Evolutionary conservation across 768 basidiomycete species (phyloP).

Genomic region (Coprinopsis strossmayeri): DNA sequence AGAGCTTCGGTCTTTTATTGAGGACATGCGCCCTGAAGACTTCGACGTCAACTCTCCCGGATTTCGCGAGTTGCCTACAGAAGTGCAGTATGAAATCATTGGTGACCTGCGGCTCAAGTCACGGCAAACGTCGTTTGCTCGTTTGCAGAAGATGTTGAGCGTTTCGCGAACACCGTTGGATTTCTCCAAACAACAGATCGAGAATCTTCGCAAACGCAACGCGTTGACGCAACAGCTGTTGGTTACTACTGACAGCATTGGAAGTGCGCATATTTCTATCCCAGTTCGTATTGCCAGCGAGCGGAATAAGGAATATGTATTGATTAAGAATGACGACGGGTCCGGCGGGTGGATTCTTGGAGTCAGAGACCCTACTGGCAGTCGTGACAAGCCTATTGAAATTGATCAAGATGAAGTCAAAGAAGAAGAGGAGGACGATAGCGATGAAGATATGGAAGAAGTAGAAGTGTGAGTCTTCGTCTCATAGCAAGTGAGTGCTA

Average conservation of each 20-base stretch:
- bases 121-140: slow-evolving; percentile 87
- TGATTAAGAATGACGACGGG: slow-evolving; percentile 84
- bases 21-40: slow-evolving; percentile 93
- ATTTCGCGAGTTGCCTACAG: slow-evolving; percentile 89
- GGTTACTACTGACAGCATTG: slow-evolving; percentile 87
- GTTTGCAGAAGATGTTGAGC: slow-evolving; percentile 85
- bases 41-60: slow-evolving; percentile 87
- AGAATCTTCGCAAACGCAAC: slow-evolving; percentile 84
- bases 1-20: slow-evolving; percentile 87
- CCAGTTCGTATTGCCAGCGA: slow-evolving; percentile 94
- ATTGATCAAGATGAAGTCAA: slow-evolving; percentile 50
- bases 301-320: slow-evolving; percentile 89
- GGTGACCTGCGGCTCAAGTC: slow-evolving; percentile 94
- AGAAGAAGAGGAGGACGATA: slow-evolving; percentile 48
- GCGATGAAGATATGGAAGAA: slow-evolving; percentile 74
- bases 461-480: slow-evolving; percentile 52
- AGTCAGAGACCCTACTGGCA: slow-evolving; percentile 77
- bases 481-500: background rate
- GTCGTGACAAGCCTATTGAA: slow-evolving; percentile 76
- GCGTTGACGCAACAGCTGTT: slow-evolving; percentile 88
- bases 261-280: slow-evolving; percentile 83
- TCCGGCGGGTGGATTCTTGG: slow-evolving; percentile 95
- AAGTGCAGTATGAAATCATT: slow-evolving; percentile 97
- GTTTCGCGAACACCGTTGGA: slow-evolving; percentile 79
- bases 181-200: slow-evolving; percentile 95